A percentile compares a stretch with the other conserved stretches of the same genome.
Conservation (phyloP, 148 eudicot species). For the Simmondsia chinensis region DNA sequence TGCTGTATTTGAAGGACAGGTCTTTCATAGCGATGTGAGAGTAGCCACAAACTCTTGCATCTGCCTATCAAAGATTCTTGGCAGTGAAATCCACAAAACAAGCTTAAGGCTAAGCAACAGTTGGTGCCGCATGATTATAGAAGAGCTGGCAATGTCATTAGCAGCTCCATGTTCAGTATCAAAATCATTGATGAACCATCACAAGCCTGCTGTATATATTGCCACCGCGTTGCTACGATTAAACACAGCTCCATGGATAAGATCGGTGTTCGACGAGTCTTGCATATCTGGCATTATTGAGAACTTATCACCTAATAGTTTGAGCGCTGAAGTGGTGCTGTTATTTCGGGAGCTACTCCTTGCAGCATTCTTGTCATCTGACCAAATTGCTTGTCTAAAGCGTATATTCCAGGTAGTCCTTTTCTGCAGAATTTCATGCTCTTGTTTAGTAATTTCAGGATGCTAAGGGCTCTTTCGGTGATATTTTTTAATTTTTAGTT, state of each 20-base stretch:
- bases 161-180: conserved; percentile 59
- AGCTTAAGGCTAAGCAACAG: conserved; percentile 19
- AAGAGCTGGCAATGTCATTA: conserved; percentile 74
- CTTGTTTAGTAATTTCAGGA: not conserved
- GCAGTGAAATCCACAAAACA: conserved; percentile 40
- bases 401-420: conserved; percentile 60
- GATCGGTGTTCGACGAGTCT: conserved; percentile 53
- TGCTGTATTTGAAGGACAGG: conserved; percentile 62
- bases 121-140: conserved; percentile 80
- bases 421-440: not conserved
- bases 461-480: too few relatives aligned
- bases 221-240: conserved; percentile 50
- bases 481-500: too few relatives aligned
- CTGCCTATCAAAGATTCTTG: conserved; percentile 53
- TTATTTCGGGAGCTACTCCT: conserved; percentile 55
- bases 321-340: conserved; percentile 49
- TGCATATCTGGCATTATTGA: conserved; percentile 47
- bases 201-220: conserved; percentile 60
- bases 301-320: conserved; percentile 48
- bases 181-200: conserved; percentile 38
- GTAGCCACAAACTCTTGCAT: conserved; percentile 57
- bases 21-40: conserved; percentile 38
- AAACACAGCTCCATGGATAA: conserved; percentile 47
- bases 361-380: conserved; percentile 38
- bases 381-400: conserved; percentile 48